phyloP scores from a whole-genome alignment of 1,284 basidiomycete genomes.

The Leccinum angustisporum region DNA sequence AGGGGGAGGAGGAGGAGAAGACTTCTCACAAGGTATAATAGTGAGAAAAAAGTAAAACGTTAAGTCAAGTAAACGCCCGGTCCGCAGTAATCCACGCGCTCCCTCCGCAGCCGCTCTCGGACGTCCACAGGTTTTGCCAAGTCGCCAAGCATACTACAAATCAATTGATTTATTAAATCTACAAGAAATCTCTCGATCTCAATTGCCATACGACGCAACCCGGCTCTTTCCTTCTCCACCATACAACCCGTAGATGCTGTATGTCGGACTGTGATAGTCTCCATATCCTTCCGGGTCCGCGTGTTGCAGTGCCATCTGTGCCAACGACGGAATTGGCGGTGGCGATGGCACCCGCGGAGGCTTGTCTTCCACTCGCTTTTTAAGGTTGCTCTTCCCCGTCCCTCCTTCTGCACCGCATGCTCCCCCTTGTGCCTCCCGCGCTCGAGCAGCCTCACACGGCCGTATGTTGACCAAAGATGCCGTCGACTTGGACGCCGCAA shows the following conservation, averaged over 20 bases:
- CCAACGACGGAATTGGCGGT: conserved; percentile 66
- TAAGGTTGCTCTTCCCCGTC: conserved; percentile 22
- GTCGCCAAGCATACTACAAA: conserved; percentile 32
- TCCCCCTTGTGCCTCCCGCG: conserved; percentile 17
- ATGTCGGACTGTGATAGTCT: conserved; percentile 74
- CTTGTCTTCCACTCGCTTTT: conserved; percentile 49
- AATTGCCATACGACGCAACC: conserved; percentile 31
- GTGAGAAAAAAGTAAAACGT: neutral
- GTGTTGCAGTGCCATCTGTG: conserved; percentile 73
- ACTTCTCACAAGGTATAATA: neutral
- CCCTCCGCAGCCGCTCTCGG: conserved; percentile 29
- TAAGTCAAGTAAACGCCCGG: neutral
- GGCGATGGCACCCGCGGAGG: conserved; percentile 79
- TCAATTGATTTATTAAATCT: conserved; percentile 15
- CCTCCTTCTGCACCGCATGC: conserved; percentile 1
- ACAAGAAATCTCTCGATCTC: neutral
- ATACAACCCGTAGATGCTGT: conserved; percentile 76
- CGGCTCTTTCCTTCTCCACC: conserved; percentile 61
- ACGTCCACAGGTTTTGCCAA: neutral
- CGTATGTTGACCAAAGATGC: too few relatives aligned
- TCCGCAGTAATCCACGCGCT: conserved; percentile 14
- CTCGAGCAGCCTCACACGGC: conserved; percentile 28
- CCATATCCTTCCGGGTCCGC: conserved; percentile 57
- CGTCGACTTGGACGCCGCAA: too few relatives aligned
- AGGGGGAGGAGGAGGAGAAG: neutral